Evolutionary conservation across 257 asterid species (phyloP), one percentile per base, ranked within the genome.

Genomic region (Thymus mandschuricus): DNA sequence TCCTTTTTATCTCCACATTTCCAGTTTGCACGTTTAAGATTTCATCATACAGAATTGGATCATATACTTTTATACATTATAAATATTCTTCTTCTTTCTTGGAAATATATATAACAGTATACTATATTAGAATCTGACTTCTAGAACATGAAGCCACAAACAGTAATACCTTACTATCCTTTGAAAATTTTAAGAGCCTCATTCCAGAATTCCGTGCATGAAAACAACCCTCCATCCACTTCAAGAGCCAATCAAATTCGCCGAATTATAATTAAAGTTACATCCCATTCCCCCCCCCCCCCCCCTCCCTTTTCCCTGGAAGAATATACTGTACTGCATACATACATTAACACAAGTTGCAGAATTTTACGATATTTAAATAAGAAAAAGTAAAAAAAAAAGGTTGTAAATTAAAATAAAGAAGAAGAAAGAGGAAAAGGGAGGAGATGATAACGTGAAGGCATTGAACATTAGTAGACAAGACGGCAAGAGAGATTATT

Each of bases 401-500:
- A 21, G 21, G 21, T 21, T 21, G 21, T 7, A 50, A 33, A 35
- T 38, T 38, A 30, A 8, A 5, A 0, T 11, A 49, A 49, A 3
- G 29, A 6, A 5, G 49, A 51, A 21, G 6, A 6, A 46, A 60
- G 54, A 15, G 35, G 28, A 7, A 48, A 40, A 31, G 57, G 60
- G 4, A 9, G 56, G 40, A 68, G 41, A 60, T 46, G 78, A 66
- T 70, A 71, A 75, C 82, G 82, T 77, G 85, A 81, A 72, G 71
- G 76, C 77, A 81, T 67, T 69, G 58, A 74, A 48, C 70, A 66
- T 69, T 63, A 56, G 80, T 48, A 74, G 83, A 73, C 84, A 68
- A 75, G 75, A 66, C 71, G 76, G 72, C 83, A 68, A 62, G 81
- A 44, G 81, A 44, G 77, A 76, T 77, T 65, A 72, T 51, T 80